Conservation (phyloP, 2,329 filamentous ascomycete species). For the Aureobasidium sp. region DNA sequence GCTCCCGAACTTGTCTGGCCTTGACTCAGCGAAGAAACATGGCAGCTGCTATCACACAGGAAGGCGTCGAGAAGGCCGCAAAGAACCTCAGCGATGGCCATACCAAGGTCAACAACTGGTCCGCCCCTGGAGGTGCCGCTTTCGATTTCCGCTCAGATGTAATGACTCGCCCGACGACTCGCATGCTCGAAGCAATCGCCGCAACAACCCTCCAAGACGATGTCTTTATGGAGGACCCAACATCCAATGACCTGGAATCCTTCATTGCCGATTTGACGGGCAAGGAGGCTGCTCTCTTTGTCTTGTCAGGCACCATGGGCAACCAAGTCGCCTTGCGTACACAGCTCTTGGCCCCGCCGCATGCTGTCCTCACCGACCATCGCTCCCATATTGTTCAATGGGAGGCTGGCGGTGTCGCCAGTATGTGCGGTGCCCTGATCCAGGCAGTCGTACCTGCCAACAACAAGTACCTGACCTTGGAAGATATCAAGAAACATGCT, state of each 20-base stretch:
- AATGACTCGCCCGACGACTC: conserved; percentile 62
- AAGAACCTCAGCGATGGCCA: conserved; percentile 21
- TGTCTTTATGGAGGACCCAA: conserved; percentile 72
- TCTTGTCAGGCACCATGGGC: conserved; percentile 88
- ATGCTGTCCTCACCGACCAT: conserved; percentile 71
- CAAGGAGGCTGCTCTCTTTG: conserved; percentile 71
- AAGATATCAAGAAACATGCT: conserved; percentile 63
- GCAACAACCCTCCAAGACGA: conserved; percentile 73
- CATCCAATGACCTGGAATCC: conserved; percentile 67
- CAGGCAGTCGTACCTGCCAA: conserved; percentile 62
- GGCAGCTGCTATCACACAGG: conserved; percentile 13
- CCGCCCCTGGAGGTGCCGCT: conserved; percentile 44
- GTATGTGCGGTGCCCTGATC: conserved; percentile 63
- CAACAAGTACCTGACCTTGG: conserved; percentile 64
- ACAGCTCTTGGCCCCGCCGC: conserved; percentile 70
- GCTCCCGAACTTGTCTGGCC: not conserved
- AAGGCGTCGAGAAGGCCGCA: conserved; percentile 22
- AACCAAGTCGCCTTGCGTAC: conserved; percentile 79
- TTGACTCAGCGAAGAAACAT: conserved; percentile 1
- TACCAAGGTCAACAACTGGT: conserved; percentile 30
- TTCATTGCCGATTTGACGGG: conserved; percentile 66
- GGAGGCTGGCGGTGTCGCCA: conserved; percentile 62
- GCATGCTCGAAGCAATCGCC: conserved; percentile 75
- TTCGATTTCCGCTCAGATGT: conserved; percentile 48
- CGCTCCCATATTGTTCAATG: conserved; percentile 70